Percentiles rank a stretch among this genome's conserved stretches.
These are phyloP conservation scores for Fusarium caatingaense DNA, from an alignment of 2,329 filamentous ascomycete species.

Conservation along the genomic window DNA sequence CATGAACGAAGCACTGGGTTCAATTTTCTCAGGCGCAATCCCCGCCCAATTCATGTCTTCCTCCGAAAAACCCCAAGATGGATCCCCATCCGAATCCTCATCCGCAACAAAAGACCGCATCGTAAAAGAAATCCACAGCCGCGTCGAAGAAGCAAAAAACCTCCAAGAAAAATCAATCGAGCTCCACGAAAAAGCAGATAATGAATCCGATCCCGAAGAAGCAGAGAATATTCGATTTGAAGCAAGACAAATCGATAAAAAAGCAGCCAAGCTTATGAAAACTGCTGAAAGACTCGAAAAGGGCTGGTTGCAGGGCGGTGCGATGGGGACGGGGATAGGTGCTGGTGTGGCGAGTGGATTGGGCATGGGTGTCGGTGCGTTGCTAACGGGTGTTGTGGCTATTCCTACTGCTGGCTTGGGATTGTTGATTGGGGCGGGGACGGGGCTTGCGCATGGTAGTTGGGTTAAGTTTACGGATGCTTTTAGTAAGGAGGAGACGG, in stretches of 20 bases:
- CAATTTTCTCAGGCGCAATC: constrained; percentile 27
- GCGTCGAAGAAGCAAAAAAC: constrained; percentile 32
- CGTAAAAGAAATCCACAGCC: constrained; percentile 24
- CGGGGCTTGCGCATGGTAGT: constrained; percentile 32
- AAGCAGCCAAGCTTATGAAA: constrained; percentile 41
- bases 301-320: constrained; percentile 42
- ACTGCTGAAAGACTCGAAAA: constrained; percentile 35
- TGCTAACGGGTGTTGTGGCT: constrained; percentile 37
- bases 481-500: constrained; percentile 36
- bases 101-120: constrained; percentile 28
- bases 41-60: constrained; percentile 27
- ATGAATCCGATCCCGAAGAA: constrained; percentile 12
- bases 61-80: constrained; percentile 6
- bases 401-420: constrained; percentile 37
- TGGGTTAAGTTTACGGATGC: constrained; percentile 41
- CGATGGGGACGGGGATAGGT: constrained; percentile 36
- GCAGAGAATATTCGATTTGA: constrained; percentile 28
- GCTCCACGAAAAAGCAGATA: constrained; percentile 34
- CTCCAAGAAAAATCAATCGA: constrained; percentile 31
- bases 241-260: constrained; percentile 36
- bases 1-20: constrained; percentile 26
- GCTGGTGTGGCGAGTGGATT: constrained; percentile 39
- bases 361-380: constrained; percentile 28
- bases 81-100: constrained; percentile 2
- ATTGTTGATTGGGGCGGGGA: constrained; percentile 37